A percentile compares a stretch with the other conserved stretches of the same genome.
Conservation (phyloP, 2,329 filamentous ascomycete genomes). For the Claviceps sp. region DNA sequence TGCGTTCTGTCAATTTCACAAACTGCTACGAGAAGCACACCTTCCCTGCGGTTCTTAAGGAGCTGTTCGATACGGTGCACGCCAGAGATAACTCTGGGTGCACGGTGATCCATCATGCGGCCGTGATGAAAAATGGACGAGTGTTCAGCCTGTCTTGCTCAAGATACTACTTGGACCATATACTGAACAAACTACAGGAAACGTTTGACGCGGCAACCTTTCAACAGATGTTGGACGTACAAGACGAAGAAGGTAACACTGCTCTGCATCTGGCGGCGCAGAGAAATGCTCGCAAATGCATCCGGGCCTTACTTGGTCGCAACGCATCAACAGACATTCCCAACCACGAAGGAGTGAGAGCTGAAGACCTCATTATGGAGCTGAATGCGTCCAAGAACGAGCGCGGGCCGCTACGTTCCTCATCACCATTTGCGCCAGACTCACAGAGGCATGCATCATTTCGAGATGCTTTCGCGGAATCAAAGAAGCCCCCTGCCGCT, state of each 20-base stretch:
- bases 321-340: conserved; percentile 72
- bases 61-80: conserved; percentile 71
- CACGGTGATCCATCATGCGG: conserved; percentile 90
- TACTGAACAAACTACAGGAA: conserved; percentile 76
- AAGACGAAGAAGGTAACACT: conserved; percentile 81
- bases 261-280: conserved; percentile 64
- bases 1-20: conserved; percentile 89
- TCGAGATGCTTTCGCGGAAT: conserved; percentile 33
- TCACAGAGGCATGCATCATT: conserved; percentile 43
- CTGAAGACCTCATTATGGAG: conserved; percentile 70
- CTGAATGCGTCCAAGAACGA: conserved; percentile 57
- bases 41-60: conserved; percentile 71
- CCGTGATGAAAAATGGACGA: conserved; percentile 72
- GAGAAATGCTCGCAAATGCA: conserved; percentile 77
- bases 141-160: conserved; percentile 76
- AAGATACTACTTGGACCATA: conserved; percentile 83
- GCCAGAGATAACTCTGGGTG: conserved; percentile 67
- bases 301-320: conserved; percentile 64
- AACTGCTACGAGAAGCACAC: conserved; percentile 93
- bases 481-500: conserved; percentile 26
- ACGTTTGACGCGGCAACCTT: conserved; percentile 63
- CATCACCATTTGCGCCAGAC: conserved; percentile 54
- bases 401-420: conserved; percentile 59
- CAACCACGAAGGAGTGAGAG: conserved; percentile 70
- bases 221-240: conserved; percentile 64